These are phyloP conservation scores for Bryoerythrophyllum caledonicum DNA, from an alignment of 225 moss, liverwort and hornwort genomes.

Conservation along the genomic window DNA sequence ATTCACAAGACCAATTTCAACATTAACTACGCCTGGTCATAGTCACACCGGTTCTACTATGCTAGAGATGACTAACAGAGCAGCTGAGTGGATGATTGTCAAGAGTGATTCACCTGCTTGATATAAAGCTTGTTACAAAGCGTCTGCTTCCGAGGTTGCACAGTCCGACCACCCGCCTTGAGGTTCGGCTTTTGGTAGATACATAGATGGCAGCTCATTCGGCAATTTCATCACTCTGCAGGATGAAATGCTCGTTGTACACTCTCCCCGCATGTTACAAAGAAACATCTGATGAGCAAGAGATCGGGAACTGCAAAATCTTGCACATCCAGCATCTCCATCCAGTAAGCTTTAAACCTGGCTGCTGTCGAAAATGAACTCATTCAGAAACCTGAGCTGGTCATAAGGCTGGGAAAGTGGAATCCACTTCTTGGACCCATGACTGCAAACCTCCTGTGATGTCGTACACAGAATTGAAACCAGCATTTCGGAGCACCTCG, in stretches of 20 bases:
- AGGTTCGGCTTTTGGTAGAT: slow-evolving; percentile 1
- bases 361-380: neutral
- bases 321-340: neutral
- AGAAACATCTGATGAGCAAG: neutral
- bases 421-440: slow-evolving; percentile 69
- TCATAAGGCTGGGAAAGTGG: slow-evolving; percentile 59
- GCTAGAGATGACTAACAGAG: slow-evolving; percentile 1
- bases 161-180: neutral
- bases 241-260: neutral
- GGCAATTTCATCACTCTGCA: neutral
- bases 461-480: slow-evolving; percentile 61
- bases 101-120: neutral
- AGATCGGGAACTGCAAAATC: neutral
- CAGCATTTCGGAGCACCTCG: slow-evolving; percentile 58
- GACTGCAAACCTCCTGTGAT: slow-evolving; percentile 76
- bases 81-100: neutral
- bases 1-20: neutral
- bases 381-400: neutral
- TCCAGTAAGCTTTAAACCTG: neutral
- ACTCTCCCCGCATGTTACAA: neutral
- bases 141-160: neutral
- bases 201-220: neutral
- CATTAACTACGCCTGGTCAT: neutral
- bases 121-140: neutral
- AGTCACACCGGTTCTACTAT: neutral